Percentiles rank a stretch among this genome's conserved stretches.
Conservation (phyloP, 495 filamentous ascomycete genomes). For the Ramalina intermedia region DNA sequence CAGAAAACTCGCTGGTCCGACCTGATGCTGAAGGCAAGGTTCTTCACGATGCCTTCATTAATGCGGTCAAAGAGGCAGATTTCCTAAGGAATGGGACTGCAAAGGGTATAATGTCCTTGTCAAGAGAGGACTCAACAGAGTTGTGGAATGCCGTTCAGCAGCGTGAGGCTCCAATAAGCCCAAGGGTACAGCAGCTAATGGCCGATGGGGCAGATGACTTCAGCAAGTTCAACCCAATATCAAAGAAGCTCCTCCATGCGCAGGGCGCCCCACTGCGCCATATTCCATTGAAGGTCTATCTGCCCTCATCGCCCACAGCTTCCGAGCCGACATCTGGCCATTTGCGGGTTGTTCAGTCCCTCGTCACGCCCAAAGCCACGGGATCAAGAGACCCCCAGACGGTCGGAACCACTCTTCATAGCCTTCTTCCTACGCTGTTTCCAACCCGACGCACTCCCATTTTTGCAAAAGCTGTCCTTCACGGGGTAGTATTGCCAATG, state of each 20-base stretch:
- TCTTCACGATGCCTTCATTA: conserved; percentile 75
- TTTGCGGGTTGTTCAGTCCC: conserved; percentile 56
- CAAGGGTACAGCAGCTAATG: background rate
- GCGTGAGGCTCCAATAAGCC: conserved; percentile 35
- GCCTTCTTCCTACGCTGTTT: conserved; percentile 67
- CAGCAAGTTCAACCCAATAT: conserved; percentile 54
- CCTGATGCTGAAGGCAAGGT: conserved; percentile 47
- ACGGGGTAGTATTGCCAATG: conserved; percentile 78
- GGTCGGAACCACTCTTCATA: conserved; percentile 65
- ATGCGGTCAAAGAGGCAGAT: conserved; percentile 91
- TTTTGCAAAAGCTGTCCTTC: conserved; percentile 80
- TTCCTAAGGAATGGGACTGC: conserved; percentile 83
- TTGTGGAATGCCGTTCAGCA: conserved; percentile 77
- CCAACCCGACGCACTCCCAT: conserved; percentile 73
- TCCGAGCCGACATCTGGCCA: conserved; percentile 26
- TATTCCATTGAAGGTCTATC: conserved; percentile 75
- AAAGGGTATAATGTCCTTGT: conserved; percentile 83
- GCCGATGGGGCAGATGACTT: conserved; percentile 47
- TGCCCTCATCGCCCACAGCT: conserved; percentile 50
- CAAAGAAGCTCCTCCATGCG: conserved; percentile 63
- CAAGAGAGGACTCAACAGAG: conserved; percentile 70
- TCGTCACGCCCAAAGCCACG: conserved; percentile 38
- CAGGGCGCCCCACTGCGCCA: conserved; percentile 57
- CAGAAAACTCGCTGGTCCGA: conserved; percentile 46
- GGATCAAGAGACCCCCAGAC: conserved; percentile 52